Conservation (phyloP, 2,329 filamentous ascomycete genomes). For the Pseudogymnoascus sp. region DNA sequence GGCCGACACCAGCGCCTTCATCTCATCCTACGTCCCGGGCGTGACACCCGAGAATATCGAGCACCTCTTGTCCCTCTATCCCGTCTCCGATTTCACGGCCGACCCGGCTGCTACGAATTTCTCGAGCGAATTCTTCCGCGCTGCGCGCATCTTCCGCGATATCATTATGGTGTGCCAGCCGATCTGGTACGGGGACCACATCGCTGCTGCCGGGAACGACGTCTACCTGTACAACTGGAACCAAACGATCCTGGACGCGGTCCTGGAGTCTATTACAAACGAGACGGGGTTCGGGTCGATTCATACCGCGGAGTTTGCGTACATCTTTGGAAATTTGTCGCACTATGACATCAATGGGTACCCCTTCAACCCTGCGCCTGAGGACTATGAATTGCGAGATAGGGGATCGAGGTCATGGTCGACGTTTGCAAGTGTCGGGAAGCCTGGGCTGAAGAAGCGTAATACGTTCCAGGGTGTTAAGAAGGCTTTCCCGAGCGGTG, state of each 20-base stretch:
- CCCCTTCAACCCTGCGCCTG: slow-evolving; percentile 31
- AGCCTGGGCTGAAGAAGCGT: slow-evolving; percentile 26
- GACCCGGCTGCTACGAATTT: slow-evolving; percentile 31
- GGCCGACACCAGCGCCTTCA: slow-evolving; percentile 31
- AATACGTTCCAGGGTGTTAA: slow-evolving; percentile 36
- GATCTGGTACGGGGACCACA: slow-evolving; percentile 35
- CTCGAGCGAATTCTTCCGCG: slow-evolving; percentile 41
- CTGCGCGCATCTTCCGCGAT: slow-evolving; percentile 42
- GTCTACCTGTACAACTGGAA: slow-evolving; percentile 46
- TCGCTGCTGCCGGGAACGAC: slow-evolving; percentile 32
- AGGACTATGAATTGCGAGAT: slow-evolving; percentile 34
- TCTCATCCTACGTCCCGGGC: not conserved
- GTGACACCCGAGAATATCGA: slow-evolving; percentile 34
- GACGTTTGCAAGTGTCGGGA: slow-evolving; percentile 36
- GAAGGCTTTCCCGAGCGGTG: slow-evolving; percentile 28
- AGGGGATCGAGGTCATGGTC: slow-evolving; percentile 40
- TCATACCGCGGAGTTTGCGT: slow-evolving; percentile 46
- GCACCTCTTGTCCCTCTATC: slow-evolving; percentile 42
- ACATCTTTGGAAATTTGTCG: slow-evolving; percentile 40
- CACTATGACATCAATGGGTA: slow-evolving; percentile 33
- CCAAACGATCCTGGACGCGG: slow-evolving; percentile 42
- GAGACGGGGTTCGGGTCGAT: slow-evolving; percentile 36
- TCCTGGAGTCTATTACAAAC: slow-evolving; percentile 30
- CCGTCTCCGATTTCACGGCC: slow-evolving; percentile 36
- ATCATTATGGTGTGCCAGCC: slow-evolving; percentile 41